Conservation (phyloP, 2,329 filamentous ascomycete genomes). For the Chrysoporthe cubensis region DNA sequence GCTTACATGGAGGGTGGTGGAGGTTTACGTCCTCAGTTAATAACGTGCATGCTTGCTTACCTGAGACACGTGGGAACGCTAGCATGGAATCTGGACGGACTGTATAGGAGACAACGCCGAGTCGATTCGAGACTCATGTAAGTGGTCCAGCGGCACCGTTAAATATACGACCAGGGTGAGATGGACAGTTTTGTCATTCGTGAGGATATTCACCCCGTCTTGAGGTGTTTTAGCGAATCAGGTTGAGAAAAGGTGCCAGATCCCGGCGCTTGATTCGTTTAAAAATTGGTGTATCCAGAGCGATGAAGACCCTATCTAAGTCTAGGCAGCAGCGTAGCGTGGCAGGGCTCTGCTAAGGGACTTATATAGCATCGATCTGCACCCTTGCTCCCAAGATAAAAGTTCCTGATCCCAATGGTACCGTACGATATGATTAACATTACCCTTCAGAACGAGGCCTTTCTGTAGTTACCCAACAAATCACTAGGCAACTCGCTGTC, state of each 20-base stretch:
- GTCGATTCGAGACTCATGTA: too few relatives aligned
- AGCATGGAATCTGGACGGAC: background rate
- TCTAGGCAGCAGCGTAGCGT: too few relatives aligned
- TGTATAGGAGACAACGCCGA: too few relatives aligned
- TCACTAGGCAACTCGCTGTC: background rate
- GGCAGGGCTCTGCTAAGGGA: background rate
- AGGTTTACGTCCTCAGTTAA: background rate
- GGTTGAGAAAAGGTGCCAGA: background rate
- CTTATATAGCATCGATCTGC: background rate
- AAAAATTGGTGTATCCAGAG: too few relatives aligned
- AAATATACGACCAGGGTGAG: too few relatives aligned
- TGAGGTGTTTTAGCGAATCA: background rate
- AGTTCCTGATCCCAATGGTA: background rate
- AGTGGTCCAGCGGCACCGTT: too few relatives aligned
- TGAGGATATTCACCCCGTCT: background rate
- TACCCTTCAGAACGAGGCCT: too few relatives aligned
- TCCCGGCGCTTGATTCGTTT: too few relatives aligned
- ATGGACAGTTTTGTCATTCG: background rate
- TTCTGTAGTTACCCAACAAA: too few relatives aligned
- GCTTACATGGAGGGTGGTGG: background rate
- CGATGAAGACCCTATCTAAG: too few relatives aligned
- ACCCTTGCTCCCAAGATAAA: background rate
- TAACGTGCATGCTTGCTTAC: background rate
- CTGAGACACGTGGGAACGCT: slow-evolving; percentile 1
- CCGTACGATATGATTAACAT: background rate